Percentiles rank a stretch among this genome's conserved stretches.
Evolutionary conservation across 495 filamentous ascomycete species (phyloP).

Genomic region (Aspergillus mulundensis): DNA sequence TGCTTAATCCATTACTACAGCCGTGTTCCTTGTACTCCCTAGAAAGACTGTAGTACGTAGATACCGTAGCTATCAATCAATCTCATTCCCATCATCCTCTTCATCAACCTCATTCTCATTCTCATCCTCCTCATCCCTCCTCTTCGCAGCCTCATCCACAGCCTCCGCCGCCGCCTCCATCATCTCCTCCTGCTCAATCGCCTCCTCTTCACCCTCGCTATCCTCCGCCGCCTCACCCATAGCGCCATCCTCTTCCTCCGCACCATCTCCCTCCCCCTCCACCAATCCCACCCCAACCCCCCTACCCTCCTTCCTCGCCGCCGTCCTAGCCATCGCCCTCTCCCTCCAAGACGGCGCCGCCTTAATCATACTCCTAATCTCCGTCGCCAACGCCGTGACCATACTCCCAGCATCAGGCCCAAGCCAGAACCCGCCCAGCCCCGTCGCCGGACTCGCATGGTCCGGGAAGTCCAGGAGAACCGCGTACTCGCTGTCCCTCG

Average conservation of each 20-base stretch:
- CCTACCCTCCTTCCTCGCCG: slow-evolving; percentile 14
- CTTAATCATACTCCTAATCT: slow-evolving; percentile 37
- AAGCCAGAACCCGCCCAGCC: slow-evolving; percentile 29
- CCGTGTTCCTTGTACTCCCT: too few species aligned
- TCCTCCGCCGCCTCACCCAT: slow-evolving; percentile 23
- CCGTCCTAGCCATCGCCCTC: slow-evolving; percentile 15
- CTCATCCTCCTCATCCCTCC: slow-evolving; percentile 12
- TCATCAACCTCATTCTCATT: slow-evolving; percentile 19
- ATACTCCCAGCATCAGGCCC: slow-evolving; percentile 24
- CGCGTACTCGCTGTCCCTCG: slow-evolving; percentile 49
- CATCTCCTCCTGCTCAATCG: slow-evolving; percentile 15
- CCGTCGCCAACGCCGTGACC: slow-evolving; percentile 36
- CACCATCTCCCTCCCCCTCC: slow-evolving; percentile 14
- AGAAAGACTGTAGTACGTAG: not conserved
- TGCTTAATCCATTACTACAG: slow-evolving; percentile 8
- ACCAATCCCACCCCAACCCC: slow-evolving; percentile 15
- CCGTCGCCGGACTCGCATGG: slow-evolving; percentile 25
- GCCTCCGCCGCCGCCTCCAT: slow-evolving; percentile 13
- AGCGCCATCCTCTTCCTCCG: slow-evolving; percentile 16
- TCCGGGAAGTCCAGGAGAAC: slow-evolving; percentile 44
- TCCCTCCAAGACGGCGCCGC: slow-evolving; percentile 33
- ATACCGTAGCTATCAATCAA: slow-evolving; percentile 4
- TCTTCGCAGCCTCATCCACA: slow-evolving; percentile 20
- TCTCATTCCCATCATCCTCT: slow-evolving; percentile 1
- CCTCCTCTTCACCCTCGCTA: slow-evolving; percentile 34